Evolutionary conservation across 352 stramenopile genomes (phyloP).

Genomic region (Halophytophthora polymorphica): DNA sequence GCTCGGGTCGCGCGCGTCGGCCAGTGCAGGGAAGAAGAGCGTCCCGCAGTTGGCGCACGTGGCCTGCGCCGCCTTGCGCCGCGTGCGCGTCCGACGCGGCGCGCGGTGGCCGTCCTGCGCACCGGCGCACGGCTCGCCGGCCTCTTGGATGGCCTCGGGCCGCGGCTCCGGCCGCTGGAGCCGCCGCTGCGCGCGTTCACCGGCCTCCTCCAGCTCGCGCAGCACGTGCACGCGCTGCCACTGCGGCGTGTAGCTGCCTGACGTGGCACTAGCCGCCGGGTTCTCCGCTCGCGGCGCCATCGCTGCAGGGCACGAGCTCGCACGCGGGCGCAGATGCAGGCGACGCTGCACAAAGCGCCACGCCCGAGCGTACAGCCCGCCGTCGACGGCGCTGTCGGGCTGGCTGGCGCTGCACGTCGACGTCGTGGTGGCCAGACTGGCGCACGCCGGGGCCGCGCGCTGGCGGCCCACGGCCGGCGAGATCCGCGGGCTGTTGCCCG

Average conservation of each 20-base stretch:
- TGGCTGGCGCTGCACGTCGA: constrained; percentile 3
- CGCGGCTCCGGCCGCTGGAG: constrained; percentile 10
- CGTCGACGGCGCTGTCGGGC: constrained; percentile 2
- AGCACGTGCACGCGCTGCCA: constrained; percentile 43
- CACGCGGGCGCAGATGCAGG: constrained; percentile 32
- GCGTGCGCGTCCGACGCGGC: constrained; percentile 6
- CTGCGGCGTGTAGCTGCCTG: constrained; percentile 13
- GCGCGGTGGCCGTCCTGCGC: constrained; percentile 6
- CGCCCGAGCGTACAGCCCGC: constrained; percentile 32
- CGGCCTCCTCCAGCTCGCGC: constrained; percentile 36
- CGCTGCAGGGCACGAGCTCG: constrained; percentile 25
- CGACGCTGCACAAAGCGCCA: constrained; percentile 38
- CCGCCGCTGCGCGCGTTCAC: constrained; percentile 16
- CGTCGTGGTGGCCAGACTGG: constrained; percentile 3
- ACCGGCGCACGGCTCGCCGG: constrained; percentile 9
- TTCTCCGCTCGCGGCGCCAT: constrained; percentile 7
- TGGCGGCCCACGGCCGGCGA: not conserved
- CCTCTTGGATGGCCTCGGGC: constrained; percentile 22
- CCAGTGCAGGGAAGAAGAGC: constrained; percentile 41
- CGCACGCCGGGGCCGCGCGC: not conserved
- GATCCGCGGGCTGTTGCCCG: constrained; percentile 12
- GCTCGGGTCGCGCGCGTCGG: constrained; percentile 14
- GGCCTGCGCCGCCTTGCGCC: constrained; percentile 30
- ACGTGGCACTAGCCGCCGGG: not conserved
- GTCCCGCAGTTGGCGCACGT: constrained; percentile 51